These are phyloP conservation scores for Colletotrichum noveboracense DNA, from an alignment of 2,329 filamentous ascomycete genomes.

Conservation along the genomic window DNA sequence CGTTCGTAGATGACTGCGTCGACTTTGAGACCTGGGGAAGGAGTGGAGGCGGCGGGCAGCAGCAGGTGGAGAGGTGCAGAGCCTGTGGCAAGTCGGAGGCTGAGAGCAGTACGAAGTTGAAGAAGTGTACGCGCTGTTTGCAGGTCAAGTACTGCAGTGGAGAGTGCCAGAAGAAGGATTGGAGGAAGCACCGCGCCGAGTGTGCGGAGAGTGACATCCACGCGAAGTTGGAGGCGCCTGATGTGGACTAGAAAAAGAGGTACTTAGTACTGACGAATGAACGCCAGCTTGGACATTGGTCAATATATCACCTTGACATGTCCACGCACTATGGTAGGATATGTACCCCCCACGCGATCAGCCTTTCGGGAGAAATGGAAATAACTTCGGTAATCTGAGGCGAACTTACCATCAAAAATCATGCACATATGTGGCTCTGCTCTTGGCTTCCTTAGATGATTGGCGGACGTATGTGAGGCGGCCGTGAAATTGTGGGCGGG, in stretches of 20 bases:
- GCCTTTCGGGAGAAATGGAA: no score
- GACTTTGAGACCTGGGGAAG: conserved; percentile 23
- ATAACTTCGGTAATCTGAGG: no score
- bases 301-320: no score
- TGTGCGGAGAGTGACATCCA: conserved; percentile 29
- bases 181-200: conserved; percentile 55
- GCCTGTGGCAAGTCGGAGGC: conserved; percentile 40
- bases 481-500: no score
- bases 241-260: background rate
- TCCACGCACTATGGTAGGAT: no score
- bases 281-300: no score
- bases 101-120: conserved; percentile 35
- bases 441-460: no score
- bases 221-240: background rate
- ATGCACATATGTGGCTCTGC: no score
- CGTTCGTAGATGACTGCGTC: conserved; percentile 45
- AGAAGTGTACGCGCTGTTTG: conserved; percentile 51
- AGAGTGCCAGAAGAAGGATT: conserved; percentile 59
- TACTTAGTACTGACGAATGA: no score
- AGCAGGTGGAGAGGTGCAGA: conserved; percentile 33
- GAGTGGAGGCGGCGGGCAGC: background rate
- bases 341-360: no score
- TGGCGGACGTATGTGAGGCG: no score
- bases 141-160: conserved; percentile 54
- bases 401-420: no score